Conservation (phyloP, 331 rosid genomes). For the Acacia pycnantha region DNA sequence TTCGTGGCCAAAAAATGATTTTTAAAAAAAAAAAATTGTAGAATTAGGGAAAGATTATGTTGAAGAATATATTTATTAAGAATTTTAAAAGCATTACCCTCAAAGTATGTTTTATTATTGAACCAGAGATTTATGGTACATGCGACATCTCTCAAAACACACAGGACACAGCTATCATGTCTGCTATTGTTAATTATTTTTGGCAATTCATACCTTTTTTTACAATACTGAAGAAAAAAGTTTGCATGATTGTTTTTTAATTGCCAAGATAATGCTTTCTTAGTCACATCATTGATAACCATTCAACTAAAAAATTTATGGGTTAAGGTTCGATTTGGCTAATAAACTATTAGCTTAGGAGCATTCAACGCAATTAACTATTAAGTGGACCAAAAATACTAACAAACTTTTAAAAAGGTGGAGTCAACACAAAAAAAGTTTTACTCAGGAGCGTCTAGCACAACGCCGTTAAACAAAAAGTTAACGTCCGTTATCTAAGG, state of each 20-base stretch:
- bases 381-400: no score
- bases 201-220: not conserved
- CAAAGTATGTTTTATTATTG: not conserved
- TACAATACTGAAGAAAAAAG: not conserved
- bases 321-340: no score
- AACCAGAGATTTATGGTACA: not conserved
- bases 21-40: not conserved
- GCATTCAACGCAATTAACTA: no score
- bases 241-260: not conserved
- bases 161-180: not conserved
- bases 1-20: slow-evolving; percentile 2
- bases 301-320: not conserved
- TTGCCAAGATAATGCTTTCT: not conserved
- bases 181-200: not conserved
- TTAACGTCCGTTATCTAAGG: no score
- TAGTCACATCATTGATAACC: not conserved
- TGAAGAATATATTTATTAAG: not conserved
- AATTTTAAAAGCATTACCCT: not conserved
- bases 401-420: no score
- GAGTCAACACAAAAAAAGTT: no score
- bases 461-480: no score
- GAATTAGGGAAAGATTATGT: not conserved
- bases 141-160: slow-evolving; percentile 4
- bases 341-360: no score
- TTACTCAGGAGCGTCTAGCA: no score